Base-by-base conservation (phyloP, 1,284 basidiomycete species). In the Sporisorium sorghi region DNA sequence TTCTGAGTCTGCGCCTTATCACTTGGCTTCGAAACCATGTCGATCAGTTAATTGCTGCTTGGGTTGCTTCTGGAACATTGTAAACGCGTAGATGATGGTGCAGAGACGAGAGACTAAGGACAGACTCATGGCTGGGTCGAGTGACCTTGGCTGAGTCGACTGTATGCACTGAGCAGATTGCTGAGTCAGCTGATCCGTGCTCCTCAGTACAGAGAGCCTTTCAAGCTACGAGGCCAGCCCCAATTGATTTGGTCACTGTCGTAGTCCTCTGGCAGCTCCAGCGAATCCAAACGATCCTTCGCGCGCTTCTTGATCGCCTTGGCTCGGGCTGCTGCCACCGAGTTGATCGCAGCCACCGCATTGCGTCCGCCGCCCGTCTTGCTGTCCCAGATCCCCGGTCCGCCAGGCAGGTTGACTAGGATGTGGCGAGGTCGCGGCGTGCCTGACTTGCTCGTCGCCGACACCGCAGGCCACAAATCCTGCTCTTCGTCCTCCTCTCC, bases 361-460 rank as follows among this genome's bases (percentile, higher is more conserved):
- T 74, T 74, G 39, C 56, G 62, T 46, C 72, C 72, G 24, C 72
- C 72, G 35, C 72, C 72, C 28, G 40, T 74, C 49, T 74, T 70
- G 67, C 56, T 74, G 57, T 74, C 72, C 72, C 72, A 74, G 50
- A 74, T 74, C 8, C 72, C 72, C 6, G 66, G 72, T 54, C 72
- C 72, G 43, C 72, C 72, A 4, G 72, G 72, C 55, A 74, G 32
- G 46, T 74, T 74, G 54, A 74, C 66, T 26, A 74, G 37, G n/a
- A 74, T 70, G 57, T 74, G 72, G 23, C 72, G 72, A 33, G 72
- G 72, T 35, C 65, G 65, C 10, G 72, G 62, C 6, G 72, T 70
- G 14, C 72, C 72, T 11, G 67, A 70, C 50, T 70, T 74, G 59
- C 62, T 66, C 35, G 59, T 63, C 7, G 72, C 72, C 17, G 72